phyloP scores from a whole-genome alignment of 345 rosid species.

The Populus deltoides region DNA sequence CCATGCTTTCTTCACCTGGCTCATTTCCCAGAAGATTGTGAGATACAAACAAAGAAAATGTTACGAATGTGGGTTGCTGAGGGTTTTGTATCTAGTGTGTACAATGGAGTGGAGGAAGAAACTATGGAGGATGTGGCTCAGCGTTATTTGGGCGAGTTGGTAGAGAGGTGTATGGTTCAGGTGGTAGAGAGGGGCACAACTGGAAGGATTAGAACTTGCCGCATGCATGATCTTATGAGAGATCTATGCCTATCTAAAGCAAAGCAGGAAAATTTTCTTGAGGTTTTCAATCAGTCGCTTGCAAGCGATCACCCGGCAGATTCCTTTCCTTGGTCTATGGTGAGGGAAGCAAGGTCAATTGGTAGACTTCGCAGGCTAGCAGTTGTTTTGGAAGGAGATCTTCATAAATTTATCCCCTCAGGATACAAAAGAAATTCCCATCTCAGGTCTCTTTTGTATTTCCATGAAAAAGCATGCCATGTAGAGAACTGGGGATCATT shows the following conservation, averaged over 20 bases:
- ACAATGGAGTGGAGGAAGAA: constrained; percentile 7
- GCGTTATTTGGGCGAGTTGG: constrained; percentile 24
- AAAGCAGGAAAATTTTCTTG: constrained; percentile 24
- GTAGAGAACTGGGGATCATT: constrained; percentile 13
- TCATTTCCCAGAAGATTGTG: constrained; percentile 31
- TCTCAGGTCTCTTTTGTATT: constrained; percentile 33
- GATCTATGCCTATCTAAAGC: constrained; percentile 32
- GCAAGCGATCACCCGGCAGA: neutral
- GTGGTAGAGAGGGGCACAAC: constrained; percentile 17
- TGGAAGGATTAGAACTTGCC: constrained; percentile 36
- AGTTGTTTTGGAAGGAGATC: constrained; percentile 13
- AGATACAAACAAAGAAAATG: constrained; percentile 33
- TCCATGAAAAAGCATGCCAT: constrained; percentile 6
- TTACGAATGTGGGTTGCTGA: constrained; percentile 45
- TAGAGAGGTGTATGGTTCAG: constrained; percentile 35
- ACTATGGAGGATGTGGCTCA: constrained; percentile 27
- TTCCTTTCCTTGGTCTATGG: neutral
- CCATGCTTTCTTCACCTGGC: constrained; percentile 35
- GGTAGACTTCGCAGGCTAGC: constrained; percentile 33
- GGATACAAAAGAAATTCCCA: constrained; percentile 15
- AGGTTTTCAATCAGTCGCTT: neutral
- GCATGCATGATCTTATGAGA: constrained; percentile 41
- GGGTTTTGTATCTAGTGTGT: constrained; percentile 30
- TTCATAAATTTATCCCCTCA: neutral
- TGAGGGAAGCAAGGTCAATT: neutral